Conservation (phyloP, 2,329 filamentous ascomycete genomes). For the Beauveria asiatica region DNA sequence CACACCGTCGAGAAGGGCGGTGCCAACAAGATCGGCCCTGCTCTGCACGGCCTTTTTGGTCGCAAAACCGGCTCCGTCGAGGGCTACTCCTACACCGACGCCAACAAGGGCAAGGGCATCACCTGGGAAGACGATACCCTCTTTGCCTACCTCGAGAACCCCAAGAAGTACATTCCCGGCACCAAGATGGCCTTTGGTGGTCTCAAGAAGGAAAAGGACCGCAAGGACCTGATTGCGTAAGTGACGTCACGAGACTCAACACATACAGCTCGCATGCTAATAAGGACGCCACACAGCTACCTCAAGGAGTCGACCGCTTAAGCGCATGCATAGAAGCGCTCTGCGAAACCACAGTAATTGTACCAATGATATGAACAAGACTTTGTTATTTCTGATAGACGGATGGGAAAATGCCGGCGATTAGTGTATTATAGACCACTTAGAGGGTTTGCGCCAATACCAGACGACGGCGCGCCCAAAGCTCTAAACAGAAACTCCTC, state of each 20-base stretch:
- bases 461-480: constrained; percentile 22
- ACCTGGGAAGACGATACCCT: constrained; percentile 80
- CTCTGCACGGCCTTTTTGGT: constrained; percentile 94
- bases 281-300: constrained; percentile 37
- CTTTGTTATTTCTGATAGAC: constrained; percentile 25
- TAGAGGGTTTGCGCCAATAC: constrained; percentile 19
- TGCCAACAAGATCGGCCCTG: constrained; percentile 96
- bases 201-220: constrained; percentile 99
- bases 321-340: constrained; percentile 23
- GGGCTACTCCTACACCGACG: constrained; percentile 96
- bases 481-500: constrained; percentile 26
- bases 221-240: constrained; percentile 97
- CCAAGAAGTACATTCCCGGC: constrained; percentile 99
- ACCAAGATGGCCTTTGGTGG: constrained; percentile 99
- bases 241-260: constrained; percentile 27
- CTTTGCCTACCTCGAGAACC: constrained; percentile 99
- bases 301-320: constrained; percentile 64
- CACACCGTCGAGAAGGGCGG: constrained; percentile 88
- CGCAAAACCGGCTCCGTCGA: constrained; percentile 87
- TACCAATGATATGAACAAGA: constrained; percentile 7
- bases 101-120: constrained; percentile 97
- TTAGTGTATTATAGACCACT: constrained; percentile 32
- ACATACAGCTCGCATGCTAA: constrained; percentile 17
- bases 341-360: constrained; percentile 8
- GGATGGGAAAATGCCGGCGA: constrained; percentile 17